Conservation (phyloP, 345 rosid species). For the Lenwebbia sp. region DNA sequence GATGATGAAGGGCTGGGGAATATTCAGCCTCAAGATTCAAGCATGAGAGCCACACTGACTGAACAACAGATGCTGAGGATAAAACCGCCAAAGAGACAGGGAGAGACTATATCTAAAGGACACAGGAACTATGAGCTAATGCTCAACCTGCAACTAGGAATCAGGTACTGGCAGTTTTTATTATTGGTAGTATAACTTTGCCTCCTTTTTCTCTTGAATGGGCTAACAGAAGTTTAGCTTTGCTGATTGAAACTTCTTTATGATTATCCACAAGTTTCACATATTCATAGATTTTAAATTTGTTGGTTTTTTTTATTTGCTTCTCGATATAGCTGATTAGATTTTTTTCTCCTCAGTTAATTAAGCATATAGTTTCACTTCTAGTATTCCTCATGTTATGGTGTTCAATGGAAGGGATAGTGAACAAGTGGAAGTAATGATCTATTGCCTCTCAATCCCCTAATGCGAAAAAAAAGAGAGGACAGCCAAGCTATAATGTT, state of each 20-base stretch:
- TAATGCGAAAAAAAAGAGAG: too few relatives aligned
- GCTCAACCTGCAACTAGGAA: constrained; percentile 96
- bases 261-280: background rate
- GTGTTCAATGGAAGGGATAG: background rate
- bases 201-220: background rate
- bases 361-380: background rate
- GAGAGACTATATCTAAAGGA: constrained; percentile 79
- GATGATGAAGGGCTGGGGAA: constrained; percentile 28
- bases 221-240: background rate
- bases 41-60: constrained; percentile 8
- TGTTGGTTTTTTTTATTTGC: background rate
- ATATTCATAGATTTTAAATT: background rate
- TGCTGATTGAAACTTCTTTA: background rate
- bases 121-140: constrained; percentile 95
- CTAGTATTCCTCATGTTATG: background rate
- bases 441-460: background rate
- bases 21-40: constrained; percentile 33
- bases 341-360: background rate
- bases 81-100: constrained; percentile 69
- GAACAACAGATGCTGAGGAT: constrained; percentile 22
- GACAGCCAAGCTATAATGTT: background rate
- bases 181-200: background rate
- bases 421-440: background rate
- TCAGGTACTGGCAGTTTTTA: constrained; percentile 39
- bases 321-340: background rate